Percentiles rank a stretch among this genome's conserved stretches.
Evolutionary conservation across 441 rosid species (phyloP).

Genomic region (Pelargonium citronellum): DNA sequence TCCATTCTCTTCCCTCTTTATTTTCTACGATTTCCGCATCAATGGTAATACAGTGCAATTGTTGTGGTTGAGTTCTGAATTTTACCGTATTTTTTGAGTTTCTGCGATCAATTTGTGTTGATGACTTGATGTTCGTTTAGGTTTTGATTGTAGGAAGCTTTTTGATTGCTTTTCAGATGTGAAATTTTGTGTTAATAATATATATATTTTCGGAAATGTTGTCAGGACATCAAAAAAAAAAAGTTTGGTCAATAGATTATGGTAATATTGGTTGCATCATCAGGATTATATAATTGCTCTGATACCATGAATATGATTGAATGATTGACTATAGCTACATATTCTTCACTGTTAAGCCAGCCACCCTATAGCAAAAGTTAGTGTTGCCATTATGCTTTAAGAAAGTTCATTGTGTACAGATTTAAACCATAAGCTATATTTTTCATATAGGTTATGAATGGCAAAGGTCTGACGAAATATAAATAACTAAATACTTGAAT

Average conservation of each 20-base stretch:
- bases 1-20: background rate
- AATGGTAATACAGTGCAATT: too few species aligned
- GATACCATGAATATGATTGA: background rate
- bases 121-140: background rate
- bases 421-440: background rate
- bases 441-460: background rate
- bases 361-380: background rate
- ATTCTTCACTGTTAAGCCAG: background rate
- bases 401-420: background rate
- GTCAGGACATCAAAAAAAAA: background rate
- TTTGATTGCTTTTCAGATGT: background rate
- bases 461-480: background rate
- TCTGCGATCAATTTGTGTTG: background rate
- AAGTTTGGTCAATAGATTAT: background rate
- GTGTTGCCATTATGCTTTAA: background rate
- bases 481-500: background rate
- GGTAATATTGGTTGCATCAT: too few species aligned
- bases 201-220: background rate
- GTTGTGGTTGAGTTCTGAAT: background rate
- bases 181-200: background rate
- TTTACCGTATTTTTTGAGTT: background rate
- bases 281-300: background rate
- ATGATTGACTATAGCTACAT: background rate
- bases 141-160: background rate
- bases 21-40: background rate